Percentiles rank a stretch among this genome's conserved stretches.
phyloP scores from a whole-genome alignment of 2,329 filamentous ascomycete genomes.

The Colletotrichum horii region DNA sequence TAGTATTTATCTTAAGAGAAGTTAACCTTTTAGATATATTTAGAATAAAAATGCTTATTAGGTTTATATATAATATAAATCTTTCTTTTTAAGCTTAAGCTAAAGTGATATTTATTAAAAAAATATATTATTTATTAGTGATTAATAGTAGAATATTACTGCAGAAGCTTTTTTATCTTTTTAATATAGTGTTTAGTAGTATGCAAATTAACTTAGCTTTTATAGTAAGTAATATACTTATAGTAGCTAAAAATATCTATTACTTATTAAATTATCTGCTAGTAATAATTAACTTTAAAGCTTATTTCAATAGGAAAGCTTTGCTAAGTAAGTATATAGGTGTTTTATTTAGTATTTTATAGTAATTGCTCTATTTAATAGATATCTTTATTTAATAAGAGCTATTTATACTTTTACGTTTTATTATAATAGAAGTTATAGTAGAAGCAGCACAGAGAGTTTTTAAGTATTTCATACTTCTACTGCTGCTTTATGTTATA shows the following conservation, averaged over 20 bases:
- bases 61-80: background rate
- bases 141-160: background rate
- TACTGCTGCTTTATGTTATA: background rate
- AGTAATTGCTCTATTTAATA: background rate
- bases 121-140: background rate
- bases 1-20: background rate
- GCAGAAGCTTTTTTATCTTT: background rate
- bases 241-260: background rate
- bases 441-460: background rate
- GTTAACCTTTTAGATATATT: background rate
- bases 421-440: background rate
- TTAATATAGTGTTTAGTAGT: background rate
- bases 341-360: background rate
- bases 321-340: background rate
- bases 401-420: background rate
- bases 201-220: background rate
- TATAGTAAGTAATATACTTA: background rate
- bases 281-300: background rate
- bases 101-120: background rate
- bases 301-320: background rate
- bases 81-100: background rate
- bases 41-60: background rate
- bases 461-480: background rate
- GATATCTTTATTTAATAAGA: background rate
- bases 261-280: background rate